A percentile compares a stretch with the other conserved stretches of the same genome.
phyloP scores from a whole-genome alignment of 495 filamentous ascomycete species.

The Staphylotrichum tortipilum region DNA sequence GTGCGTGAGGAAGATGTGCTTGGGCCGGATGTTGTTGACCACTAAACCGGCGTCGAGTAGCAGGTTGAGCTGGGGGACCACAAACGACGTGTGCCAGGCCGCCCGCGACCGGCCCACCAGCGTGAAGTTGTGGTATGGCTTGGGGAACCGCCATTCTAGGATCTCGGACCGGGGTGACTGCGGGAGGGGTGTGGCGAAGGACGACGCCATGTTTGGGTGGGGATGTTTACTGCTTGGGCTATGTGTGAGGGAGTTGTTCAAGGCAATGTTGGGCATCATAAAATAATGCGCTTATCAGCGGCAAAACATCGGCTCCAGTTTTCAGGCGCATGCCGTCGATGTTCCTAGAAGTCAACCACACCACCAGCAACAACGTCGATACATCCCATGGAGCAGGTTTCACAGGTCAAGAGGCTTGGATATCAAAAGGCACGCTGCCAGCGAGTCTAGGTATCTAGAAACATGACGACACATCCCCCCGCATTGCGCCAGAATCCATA shows the following conservation, averaged over 20 bases:
- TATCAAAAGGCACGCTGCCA: constrained; percentile 1
- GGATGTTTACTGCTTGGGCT: background rate
- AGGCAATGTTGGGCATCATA: background rate
- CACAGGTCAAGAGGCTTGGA: background rate
- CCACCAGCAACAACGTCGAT: too few species aligned
- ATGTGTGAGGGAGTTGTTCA: background rate
- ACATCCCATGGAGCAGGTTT: background rate
- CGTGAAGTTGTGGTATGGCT: constrained; percentile 25
- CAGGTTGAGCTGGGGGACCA: constrained; percentile 32
- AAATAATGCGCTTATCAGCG: background rate
- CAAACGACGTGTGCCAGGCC: constrained; percentile 37
- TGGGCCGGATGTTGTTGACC: constrained; percentile 30
- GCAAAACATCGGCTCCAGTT: constrained; percentile 3
- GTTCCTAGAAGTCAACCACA: background rate
- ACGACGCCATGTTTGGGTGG: background rate
- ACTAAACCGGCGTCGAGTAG: constrained; percentile 31
- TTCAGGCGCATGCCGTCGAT: too few species aligned
- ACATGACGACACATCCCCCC: background rate
- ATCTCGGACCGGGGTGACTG: constrained; percentile 29
- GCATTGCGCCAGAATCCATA: background rate
- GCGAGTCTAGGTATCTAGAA: constrained; percentile 4
- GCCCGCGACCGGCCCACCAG: constrained; percentile 32
- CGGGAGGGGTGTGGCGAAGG: constrained; percentile 28
- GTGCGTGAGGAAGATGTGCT: constrained; percentile 36
- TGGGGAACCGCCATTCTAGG: constrained; percentile 31